Percentiles rank a stretch among this genome's conserved stretches.
These are phyloP conservation scores for Wallacemonas sp. DNA, from an alignment of 208 protist species.

Conservation along the genomic window DNA sequence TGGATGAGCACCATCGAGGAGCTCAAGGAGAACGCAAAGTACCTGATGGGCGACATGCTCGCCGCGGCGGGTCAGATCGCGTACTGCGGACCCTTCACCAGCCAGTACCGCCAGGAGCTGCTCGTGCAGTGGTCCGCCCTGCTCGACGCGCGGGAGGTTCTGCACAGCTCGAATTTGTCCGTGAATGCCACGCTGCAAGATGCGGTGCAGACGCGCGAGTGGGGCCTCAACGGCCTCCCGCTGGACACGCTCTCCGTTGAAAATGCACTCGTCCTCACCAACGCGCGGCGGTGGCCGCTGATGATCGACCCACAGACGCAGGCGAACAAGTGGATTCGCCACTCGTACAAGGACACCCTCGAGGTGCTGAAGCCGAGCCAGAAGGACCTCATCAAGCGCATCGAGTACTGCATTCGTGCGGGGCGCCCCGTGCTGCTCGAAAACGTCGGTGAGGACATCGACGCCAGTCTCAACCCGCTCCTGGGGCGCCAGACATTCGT, in stretches of 20 bases:
- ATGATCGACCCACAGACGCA: constrained; percentile 99
- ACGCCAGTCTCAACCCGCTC: constrained; percentile 96
- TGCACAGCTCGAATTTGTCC: constrained; percentile 84
- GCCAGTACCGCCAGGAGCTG: constrained; percentile 88
- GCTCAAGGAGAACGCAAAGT: constrained; percentile 84
- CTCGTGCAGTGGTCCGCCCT: constrained; percentile 83
- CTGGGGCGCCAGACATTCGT: constrained; percentile 95
- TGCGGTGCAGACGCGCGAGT: constrained; percentile 94
- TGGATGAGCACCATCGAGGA: constrained; percentile 90
- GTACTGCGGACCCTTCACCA: constrained; percentile 97
- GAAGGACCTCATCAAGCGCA: constrained; percentile 96
- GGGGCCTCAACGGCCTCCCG: constrained; percentile 96
- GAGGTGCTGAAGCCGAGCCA: constrained; percentile 96
- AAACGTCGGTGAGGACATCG: constrained; percentile 95
- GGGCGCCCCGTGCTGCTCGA: constrained; percentile 97
- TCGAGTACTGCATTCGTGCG: constrained; percentile 92
- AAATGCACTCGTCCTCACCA: constrained; percentile 96
- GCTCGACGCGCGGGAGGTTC: constrained; percentile 70
- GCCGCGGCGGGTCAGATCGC: constrained; percentile 95
- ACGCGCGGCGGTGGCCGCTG: constrained; percentile 96
- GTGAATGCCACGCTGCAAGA: constrained; percentile 94
- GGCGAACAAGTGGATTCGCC: constrained; percentile 98
- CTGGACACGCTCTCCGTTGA: constrained; percentile 96
- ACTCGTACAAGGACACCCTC: constrained; percentile 95
- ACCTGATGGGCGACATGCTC: constrained; percentile 96